These are phyloP conservation scores for Alternaria sp. DNA, from an alignment of 2,329 filamentous ascomycete species.

Conservation along the genomic window DNA sequence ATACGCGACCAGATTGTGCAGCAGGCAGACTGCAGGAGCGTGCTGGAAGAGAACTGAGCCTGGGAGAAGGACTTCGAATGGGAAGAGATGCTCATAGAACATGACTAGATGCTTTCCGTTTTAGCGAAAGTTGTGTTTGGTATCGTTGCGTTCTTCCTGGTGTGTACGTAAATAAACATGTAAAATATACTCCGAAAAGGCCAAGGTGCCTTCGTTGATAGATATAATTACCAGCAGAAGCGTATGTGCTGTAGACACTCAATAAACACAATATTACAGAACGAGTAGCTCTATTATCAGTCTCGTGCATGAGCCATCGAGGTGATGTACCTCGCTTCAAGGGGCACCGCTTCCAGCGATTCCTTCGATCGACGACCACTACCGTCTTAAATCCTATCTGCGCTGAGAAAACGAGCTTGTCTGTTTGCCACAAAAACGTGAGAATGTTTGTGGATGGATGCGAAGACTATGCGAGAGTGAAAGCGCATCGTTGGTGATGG, in stretches of 20 bases:
- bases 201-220: accelerated
- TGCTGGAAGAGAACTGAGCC: neutral
- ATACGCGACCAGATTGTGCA: conserved; percentile 4
- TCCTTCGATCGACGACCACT: neutral
- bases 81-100: accelerated
- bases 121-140: neutral
- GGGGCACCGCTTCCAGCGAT: neutral
- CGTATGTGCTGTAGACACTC: no score
- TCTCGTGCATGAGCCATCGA: neutral
- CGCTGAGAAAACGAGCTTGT: neutral
- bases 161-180: neutral
- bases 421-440: neutral
- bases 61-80: neutral
- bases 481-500: neutral
- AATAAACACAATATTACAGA: neutral
- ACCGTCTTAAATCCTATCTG: neutral
- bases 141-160: neutral
- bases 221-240: no score
- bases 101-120: neutral
- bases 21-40: conserved; percentile 16
- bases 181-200: neutral
- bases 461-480: neutral
- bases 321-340: neutral
- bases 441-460: neutral
- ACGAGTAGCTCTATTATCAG: neutral